These are phyloP conservation scores for Rosa lucieae DNA, from an alignment of 306 rosid species.

Conservation along the genomic window DNA sequence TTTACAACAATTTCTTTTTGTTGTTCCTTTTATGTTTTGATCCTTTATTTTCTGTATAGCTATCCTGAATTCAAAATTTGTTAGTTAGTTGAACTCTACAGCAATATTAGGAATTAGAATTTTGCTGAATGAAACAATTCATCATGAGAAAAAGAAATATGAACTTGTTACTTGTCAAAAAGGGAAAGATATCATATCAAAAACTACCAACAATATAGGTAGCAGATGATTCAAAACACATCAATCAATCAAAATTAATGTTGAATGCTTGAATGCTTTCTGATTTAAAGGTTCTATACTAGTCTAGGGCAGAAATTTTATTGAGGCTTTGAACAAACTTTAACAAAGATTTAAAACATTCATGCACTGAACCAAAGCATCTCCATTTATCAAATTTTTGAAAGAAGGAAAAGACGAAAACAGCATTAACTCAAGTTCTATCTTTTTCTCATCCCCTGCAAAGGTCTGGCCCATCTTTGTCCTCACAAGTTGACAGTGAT, in stretches of 20 bases:
- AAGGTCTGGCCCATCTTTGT: conserved; percentile 50
- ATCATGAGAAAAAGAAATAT: background rate
- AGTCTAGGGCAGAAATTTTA: background rate
- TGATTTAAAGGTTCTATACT: conserved; percentile 8
- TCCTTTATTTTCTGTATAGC: background rate
- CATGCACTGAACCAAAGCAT: conserved; percentile 28
- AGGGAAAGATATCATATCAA: background rate
- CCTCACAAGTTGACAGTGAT: conserved; percentile 50
- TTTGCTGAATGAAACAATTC: background rate
- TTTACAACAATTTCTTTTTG: too few species aligned
- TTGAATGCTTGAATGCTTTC: conserved; percentile 7
- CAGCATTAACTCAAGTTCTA: conserved; percentile 14
- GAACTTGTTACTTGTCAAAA: background rate
- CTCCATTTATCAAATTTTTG: conserved; percentile 25
- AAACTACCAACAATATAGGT: background rate
- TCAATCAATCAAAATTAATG: conserved; percentile 10
- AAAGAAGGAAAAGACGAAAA: conserved; percentile 18
- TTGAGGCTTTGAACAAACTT: conserved; percentile 12
- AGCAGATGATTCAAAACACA: conserved; percentile 1
- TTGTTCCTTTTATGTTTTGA: background rate
- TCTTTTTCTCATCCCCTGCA: conserved; percentile 46
- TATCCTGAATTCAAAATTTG: background rate
- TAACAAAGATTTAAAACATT: conserved; percentile 22
- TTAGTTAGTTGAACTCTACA: conserved; percentile 2
- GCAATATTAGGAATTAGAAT: background rate